Base-by-base conservation (phyloP, 1,139 yeast genomes). In the Geotrichum histeridarum region DNA sequence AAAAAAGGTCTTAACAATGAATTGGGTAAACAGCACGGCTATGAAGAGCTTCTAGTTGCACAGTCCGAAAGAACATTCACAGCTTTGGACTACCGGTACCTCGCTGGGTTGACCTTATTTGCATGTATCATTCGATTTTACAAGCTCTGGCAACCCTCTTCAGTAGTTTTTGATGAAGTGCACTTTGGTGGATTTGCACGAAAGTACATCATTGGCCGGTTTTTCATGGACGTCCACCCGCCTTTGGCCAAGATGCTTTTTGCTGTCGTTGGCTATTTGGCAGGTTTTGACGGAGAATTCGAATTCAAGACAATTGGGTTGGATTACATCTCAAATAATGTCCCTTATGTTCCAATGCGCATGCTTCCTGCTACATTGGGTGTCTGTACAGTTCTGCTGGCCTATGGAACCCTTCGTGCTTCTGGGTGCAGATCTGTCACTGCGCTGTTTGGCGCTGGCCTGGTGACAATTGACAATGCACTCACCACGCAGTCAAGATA, bases 151-250 rank as follows among this genome's bases (percentile, higher is more conserved):
- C 69, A 74, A 57, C 99, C 99, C 14, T 72, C 81, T 60, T 79
- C 87, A 43, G 96, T 93, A 48, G 97, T 93, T 33, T 93, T 93
- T 68, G 99, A 93, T 73, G 99, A 93, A 38, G 80, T 78, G 27
- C 86, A 83, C 65, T 80, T 82, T 57, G 87, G 91, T 11, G 82
- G 83, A 4, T 82, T 81, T 66, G 83, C 93, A 51, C 77, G 81
- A 55, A 76, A 78, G 57, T 88, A 86, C 71, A 70, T 76, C 59
- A 71, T 72, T 42, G 87, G 89, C 14, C 74, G 77, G 46, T 84
- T 87, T 70, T 94, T 89, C 70, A 93, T 94, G 70, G 99, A 94
- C 71, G 81, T 94, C 58, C 99, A 94, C 71, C 99, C 99, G 39
- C 99, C 99, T 15, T 86, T 94, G 72, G 99, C 97, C 51, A 94